Evolutionary conservation across 2,329 filamentous ascomycete genomes (phyloP), one percentile per base, ranked within the genome.

Genomic region (Blastomyces emzantsi): DNA sequence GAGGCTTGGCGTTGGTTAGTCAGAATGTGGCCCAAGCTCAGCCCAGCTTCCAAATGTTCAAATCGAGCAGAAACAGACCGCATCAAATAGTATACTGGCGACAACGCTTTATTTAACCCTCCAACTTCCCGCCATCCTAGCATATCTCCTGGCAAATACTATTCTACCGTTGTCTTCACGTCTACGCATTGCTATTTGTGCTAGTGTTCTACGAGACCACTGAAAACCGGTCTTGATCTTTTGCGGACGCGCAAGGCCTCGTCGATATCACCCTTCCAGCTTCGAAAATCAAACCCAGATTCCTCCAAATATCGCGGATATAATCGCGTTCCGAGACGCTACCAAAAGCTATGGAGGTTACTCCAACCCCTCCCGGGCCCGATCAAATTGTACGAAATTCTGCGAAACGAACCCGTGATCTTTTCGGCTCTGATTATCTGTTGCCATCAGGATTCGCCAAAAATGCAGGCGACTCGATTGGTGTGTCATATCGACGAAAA

Each of bases 341-440:
- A 13, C 52, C 57, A 36, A 54, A 43, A 62, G 72, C 33, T 61
- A 76, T 75, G 74, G 73, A 74, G 54, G 66, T 70, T n/a, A 52
- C 69, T 49, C 52, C 30, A 33, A 19, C 55, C 25, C n/a, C 55
- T 19, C n/a, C 62, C 15, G n/a, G 63, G 2, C 60, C 61, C 15
- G 74, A 76, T 19, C 72, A 77, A 61, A 73, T 75, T 58, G 75
- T 78, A 60, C 76, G 75, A 67, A 69, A 65, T 9, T 78, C 78
- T 25, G 72, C 77, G 22, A 80, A 80, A 70, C 74, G 78, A 22
- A 80, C 79, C 9, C 74, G 75, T 60, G 76, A 79, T 47, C 75
- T 81, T 39, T 81, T 81, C 65, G 79, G 79, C 33, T 64, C 76
- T 49, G 78, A 80, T 67, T 81, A 80, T 65, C 72, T 79, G 49